Conservation (phyloP, 495 filamentous ascomycete species). For the Aspergillus hancockii region DNA sequence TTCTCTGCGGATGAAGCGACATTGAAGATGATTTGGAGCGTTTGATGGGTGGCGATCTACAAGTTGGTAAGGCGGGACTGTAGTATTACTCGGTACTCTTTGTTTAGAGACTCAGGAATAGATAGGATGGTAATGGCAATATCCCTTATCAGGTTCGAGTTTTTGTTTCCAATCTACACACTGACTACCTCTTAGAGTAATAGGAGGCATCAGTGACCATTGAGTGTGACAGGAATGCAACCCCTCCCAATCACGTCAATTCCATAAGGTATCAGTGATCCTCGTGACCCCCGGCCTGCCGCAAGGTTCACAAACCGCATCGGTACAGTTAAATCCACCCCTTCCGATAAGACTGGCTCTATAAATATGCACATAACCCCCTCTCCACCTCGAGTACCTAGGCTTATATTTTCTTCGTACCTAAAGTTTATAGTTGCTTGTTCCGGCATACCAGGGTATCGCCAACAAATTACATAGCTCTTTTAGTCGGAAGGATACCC, state of each 20-base stretch:
- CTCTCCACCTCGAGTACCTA: background rate
- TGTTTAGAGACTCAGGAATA: background rate
- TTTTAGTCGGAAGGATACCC: background rate
- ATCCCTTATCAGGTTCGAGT: background rate
- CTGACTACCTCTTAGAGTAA: too few relatives aligned
- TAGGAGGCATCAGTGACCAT: background rate
- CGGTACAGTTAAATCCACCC: background rate
- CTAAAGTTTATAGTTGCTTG: background rate
- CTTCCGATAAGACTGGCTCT: background rate
- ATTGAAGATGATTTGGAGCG: background rate
- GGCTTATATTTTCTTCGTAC: background rate
- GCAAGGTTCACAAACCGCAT: constrained; percentile 4
- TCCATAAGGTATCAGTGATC: background rate
- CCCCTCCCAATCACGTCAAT: background rate
- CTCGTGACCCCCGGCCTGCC: constrained; percentile 1
- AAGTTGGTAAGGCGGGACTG: background rate
- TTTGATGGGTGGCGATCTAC: background rate
- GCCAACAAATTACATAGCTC: background rate
- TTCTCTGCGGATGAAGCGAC: background rate
- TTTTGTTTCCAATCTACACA: too few relatives aligned
- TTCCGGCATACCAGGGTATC: background rate
- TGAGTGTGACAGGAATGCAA: background rate
- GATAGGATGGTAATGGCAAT: background rate
- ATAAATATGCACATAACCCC: background rate
- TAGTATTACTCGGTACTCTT: background rate